Percentiles rank a stretch among this genome's conserved stretches.
These are phyloP conservation scores for Drechslerella stenobrocha DNA, from an alignment of 2,329 filamentous ascomycete species.

Conservation along the genomic window DNA sequence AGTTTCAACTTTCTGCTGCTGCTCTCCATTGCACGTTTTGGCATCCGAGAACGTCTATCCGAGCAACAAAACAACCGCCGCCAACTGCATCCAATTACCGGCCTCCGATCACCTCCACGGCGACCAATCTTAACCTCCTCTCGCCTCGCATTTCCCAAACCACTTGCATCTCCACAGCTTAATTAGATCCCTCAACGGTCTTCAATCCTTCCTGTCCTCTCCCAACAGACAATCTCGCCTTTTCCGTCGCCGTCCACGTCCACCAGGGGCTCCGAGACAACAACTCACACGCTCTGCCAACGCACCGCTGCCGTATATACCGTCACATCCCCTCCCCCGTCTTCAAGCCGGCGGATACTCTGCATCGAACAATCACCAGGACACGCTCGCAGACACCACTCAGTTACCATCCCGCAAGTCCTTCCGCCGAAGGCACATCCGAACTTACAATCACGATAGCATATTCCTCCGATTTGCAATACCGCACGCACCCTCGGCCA, in stretches of 20 bases:
- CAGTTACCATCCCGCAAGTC: background rate
- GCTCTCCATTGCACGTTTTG: background rate
- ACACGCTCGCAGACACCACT: background rate
- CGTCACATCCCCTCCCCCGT: background rate
- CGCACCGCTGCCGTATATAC: conserved; percentile 3
- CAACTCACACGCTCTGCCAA: conserved; percentile 6
- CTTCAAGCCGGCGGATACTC: background rate
- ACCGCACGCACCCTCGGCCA: background rate
- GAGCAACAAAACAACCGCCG: background rate
- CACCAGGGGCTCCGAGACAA: background rate
- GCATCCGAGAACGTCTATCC: background rate
- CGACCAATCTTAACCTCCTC: conserved; percentile 8
- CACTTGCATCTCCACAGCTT: background rate
- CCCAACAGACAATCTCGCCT: background rate
- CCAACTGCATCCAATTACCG: conserved; percentile 2
- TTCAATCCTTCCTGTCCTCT: conserved; percentile 2
- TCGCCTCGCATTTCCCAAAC: conserved; percentile 3
- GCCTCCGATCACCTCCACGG: conserved; percentile 2
- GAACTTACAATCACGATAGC: background rate
- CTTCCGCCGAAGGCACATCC: background rate
- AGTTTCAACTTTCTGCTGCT: background rate
- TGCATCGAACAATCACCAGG: background rate
- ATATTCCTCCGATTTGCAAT: background rate
- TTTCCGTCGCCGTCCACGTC: too few relatives aligned
- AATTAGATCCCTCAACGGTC: background rate